Base-by-base conservation (phyloP, 208 protist species). In the Leishmania gerbilli region DNA sequence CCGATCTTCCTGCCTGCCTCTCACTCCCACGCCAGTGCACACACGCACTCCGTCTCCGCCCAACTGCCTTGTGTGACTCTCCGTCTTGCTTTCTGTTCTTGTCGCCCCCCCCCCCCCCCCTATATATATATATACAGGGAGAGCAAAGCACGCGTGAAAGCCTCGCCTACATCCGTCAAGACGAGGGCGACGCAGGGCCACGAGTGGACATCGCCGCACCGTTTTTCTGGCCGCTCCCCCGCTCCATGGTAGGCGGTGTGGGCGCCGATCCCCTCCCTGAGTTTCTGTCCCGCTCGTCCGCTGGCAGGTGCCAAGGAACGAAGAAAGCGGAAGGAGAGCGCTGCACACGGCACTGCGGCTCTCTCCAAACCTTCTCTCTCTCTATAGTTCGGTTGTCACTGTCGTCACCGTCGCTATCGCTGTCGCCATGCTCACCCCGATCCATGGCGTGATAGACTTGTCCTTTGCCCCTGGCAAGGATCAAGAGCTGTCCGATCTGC, bases 401-500 rank as follows among this genome's bases (percentile, higher is more conserved):
- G 13, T 49, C 7, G 13, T 47, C 24, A 17, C 68, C 65, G 13
- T n/a, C 5, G 76, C 51, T 3, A n/a, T 74, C 13, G 13, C 69
- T 37, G 69, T 31, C 40, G 37, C 45, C 27, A 74, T 74, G 69
- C 24, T 51, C 45, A 53, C 71, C 55, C 27, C 69, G 3, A 8
- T 24, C 11, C 34, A 27, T 24, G 76, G 72, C 31, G 67, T 90
- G 13, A 31, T 92, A 6, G 84, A 92, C 56, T 34, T 87, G 3
- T 85, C 87, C 31, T 85, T 82, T 51, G 65, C 79, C 2, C 34
- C 83, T 5, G 81, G 85, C 7, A 72, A 76, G 56, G 55, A 80
- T 37, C 82, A 84, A 15, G 71, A 82, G 62, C 71, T 93, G 64
- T 77, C 76, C 27, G 88, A 89, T 37, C 58, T 89, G 53, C 78